Percentiles rank a stretch among this genome's conserved stretches.
Evolutionary conservation across 805 yeast species (phyloP).

Genomic region (Candida oleophila): DNA sequence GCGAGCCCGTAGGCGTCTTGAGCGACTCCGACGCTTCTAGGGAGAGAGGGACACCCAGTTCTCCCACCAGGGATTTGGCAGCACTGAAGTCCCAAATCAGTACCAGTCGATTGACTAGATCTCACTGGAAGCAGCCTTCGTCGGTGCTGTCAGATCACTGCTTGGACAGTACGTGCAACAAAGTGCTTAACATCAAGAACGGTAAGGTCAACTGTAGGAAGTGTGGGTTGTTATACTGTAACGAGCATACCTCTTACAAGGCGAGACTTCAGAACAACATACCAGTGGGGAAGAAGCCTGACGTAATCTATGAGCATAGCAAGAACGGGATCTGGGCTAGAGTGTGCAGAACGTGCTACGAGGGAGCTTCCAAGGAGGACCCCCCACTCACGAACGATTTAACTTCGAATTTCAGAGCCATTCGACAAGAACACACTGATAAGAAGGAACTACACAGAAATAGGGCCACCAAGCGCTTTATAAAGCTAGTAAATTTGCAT

Average conservation of each 20-base stretch:
- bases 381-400: conserved; percentile 36
- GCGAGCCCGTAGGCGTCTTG: conserved; percentile 15
- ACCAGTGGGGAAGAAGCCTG: conserved; percentile 30
- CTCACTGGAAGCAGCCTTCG: conserved; percentile 59
- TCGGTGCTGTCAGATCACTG: conserved; percentile 40
- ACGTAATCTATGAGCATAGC: conserved; percentile 28
- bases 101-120: conserved; percentile 23
- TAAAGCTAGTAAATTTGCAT: conserved; percentile 40
- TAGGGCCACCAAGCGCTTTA: conserved; percentile 59
- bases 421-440: conserved; percentile 47
- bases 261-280: conserved; percentile 52
- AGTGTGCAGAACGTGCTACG: conserved; percentile 66
- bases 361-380: conserved; percentile 50
- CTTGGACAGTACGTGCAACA: conserved; percentile 38
- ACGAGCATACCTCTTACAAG: conserved; percentile 55
- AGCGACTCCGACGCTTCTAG: background rate
- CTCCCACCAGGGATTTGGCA: background rate
- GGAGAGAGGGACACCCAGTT: background rate
- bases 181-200: conserved; percentile 46
- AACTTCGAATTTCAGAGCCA: conserved; percentile 38
- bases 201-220: conserved; percentile 70
- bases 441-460: conserved; percentile 51
- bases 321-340: conserved; percentile 62
- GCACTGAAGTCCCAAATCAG: conserved; percentile 1
- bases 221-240: conserved; percentile 75